Base-by-base conservation (phyloP, 106 monocot genomes). In the Agapanthus africanus region DNA sequence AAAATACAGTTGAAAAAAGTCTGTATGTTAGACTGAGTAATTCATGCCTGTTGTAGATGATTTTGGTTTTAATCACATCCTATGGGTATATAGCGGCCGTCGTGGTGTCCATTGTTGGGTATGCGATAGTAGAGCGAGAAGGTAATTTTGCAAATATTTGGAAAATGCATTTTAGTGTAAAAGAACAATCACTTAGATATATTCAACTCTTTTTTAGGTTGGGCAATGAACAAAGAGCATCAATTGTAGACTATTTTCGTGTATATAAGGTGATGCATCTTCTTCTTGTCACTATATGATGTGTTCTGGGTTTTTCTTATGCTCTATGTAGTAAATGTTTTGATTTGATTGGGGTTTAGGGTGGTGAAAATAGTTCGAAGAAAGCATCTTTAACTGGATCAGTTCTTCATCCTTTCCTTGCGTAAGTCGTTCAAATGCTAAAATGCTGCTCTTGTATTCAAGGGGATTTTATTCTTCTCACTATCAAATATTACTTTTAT, bases 51-150 rank as follows among this genome's bases (percentile, higher is more conserved):
- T 66, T 78, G 66, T 76, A 99, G 97, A 92, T 82, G 97, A 92
- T 87, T 99, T 99, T 83, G 97, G 97, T 69, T 99, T 99, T 75
- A 83, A 78, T 72, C 97, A 99, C 64, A 92, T 99, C 40, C 66
- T 99, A 38, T 99, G 97, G 97, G 97, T 93, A 57, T 99, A 80
- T 57, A 99, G 97, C 81, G 97, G 97, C 4, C 81, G 97, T 18
- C 97, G 97, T 81, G 97, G 97, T 68, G 89, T 99, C 62, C 97
- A 99, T 79, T 99, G 97, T 69, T 99, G 97, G 97, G 90, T 99
- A 15, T 99, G 97, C 77, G 97, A 99, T 83, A 37, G 80, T n/a
- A 89, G 77, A 76, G 97, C 92, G 37, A 90, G 97, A 90, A 92
- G 84, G 97, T 99, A 81, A 25, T 9, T 18, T 2, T 18, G 4